phyloP scores from a whole-genome alignment of 371 early-diverging fungal genomes.

The Mortierella sp. region DNA sequence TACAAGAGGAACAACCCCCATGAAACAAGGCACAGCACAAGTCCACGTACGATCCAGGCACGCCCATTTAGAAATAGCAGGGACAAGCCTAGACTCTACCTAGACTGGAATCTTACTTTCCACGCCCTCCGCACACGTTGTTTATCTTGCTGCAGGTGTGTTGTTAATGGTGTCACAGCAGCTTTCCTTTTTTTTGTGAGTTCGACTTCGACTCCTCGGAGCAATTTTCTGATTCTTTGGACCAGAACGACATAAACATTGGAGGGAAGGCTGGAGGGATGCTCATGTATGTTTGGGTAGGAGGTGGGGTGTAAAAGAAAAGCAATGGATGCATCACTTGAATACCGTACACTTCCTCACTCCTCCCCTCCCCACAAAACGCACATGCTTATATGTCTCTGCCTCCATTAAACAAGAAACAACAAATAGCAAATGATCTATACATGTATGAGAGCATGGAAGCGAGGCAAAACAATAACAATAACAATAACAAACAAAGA shows the following conservation, averaged over 20 bases:
- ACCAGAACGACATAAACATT: neutral
- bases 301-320: too few relatives aligned
- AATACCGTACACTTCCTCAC: neutral
- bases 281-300: neutral
- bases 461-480: neutral
- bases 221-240: constrained; percentile 10
- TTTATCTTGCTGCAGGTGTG: neutral
- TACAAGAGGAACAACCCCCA: neutral
- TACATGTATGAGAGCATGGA: neutral
- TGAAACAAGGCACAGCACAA: neutral
- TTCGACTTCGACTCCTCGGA: neutral
- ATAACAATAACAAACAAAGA: neutral
- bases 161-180: neutral
- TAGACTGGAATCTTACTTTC: neutral
- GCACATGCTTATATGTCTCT: neutral
- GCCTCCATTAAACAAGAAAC: neutral
- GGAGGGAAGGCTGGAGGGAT: neutral
- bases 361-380: neutral
- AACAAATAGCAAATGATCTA: neutral
- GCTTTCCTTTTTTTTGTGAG: neutral
- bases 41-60: too few relatives aligned
- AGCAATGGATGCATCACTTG: neutral
- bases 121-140: neutral
- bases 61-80: too few relatives aligned
- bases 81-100: constrained; percentile 8